Evolutionary conservation across 106 monocot species (phyloP).

Genomic region (Platanthera zijinensis): DNA sequence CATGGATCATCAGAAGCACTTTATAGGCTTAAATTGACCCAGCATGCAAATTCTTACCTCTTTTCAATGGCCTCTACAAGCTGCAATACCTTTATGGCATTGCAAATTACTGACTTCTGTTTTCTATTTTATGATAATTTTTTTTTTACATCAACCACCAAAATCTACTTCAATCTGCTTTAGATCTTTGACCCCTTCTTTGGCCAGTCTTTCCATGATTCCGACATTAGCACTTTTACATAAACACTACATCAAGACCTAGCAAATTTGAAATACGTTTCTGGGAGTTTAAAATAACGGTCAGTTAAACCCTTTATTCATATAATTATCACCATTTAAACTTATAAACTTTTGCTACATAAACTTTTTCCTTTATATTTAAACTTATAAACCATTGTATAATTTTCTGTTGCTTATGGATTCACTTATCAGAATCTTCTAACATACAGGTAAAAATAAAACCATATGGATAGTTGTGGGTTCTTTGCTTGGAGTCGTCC

Average conservation of each 20-base stretch:
- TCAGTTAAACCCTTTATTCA: too few species aligned
- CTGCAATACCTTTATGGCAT: too few species aligned
- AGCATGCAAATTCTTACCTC: neutral
- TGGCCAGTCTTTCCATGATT: neutral
- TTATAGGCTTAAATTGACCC: neutral
- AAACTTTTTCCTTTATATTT: too few species aligned
- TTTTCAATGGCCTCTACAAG: neutral
- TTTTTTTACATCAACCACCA: neutral
- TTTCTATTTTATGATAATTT: neutral
- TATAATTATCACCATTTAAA: too few species aligned
- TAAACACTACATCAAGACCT: too few species aligned
- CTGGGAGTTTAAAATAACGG: too few species aligned
- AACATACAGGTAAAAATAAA: slow-evolving; percentile 9
- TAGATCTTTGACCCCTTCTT: too few species aligned
- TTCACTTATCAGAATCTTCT: slow-evolving; percentile 4
- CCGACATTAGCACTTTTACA: too few species aligned
- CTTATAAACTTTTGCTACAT: too few species aligned
- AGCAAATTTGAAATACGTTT: too few species aligned
- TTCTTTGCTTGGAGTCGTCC: slow-evolving; percentile 23
- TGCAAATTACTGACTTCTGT: neutral
- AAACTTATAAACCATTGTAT: too few species aligned
- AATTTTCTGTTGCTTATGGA: neutral
- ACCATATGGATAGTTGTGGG: slow-evolving; percentile 14
- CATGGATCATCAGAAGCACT: neutral
- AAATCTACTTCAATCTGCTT: too few species aligned